Evolutionary conservation across 768 basidiomycete species (phyloP).

Genomic region (Trametes gibbosa): DNA sequence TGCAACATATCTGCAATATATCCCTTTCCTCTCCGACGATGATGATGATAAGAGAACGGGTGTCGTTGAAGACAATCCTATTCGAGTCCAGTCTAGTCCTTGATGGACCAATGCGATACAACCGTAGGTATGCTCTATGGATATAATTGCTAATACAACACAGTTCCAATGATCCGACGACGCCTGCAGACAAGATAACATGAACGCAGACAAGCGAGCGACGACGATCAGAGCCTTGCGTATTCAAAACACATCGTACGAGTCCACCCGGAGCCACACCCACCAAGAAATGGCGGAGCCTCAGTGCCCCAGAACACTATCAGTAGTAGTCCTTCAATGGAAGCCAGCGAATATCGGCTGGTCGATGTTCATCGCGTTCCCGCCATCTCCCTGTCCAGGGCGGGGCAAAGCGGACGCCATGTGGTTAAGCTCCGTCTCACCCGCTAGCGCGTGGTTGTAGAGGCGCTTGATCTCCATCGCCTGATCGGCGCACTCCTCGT

Average conservation of each 20-base stretch:
- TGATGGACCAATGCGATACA: slow-evolving; percentile 5
- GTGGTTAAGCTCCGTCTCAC: slow-evolving; percentile 39
- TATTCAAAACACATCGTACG: not conserved
- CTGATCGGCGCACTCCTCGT: slow-evolving; percentile 81
- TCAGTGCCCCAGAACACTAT: not conserved
- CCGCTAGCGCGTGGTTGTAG: slow-evolving; percentile 41
- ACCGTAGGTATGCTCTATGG: slow-evolving; percentile 11
- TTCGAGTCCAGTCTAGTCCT: not conserved
- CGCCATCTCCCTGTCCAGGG: not conserved
- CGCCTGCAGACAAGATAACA: slow-evolving; percentile 3
- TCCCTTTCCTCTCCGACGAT: not conserved
- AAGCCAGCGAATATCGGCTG: slow-evolving; percentile 11
- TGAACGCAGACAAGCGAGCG: not conserved
- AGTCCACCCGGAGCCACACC: not conserved
- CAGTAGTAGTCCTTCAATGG: not conserved
- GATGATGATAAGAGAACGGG: not conserved
- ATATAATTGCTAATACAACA: slow-evolving; percentile 19
- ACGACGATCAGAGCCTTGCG: not conserved
- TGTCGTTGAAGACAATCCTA: not conserved
- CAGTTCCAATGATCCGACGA: slow-evolving; percentile 12
- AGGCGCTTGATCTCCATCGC: slow-evolving; percentile 60
- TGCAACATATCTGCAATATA: not conserved
- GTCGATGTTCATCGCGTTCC: slow-evolving; percentile 22
- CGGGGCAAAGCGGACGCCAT: slow-evolving; percentile 38
- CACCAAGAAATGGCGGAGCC: too few species aligned